Percentiles rank a stretch among this genome's conserved stretches.
Conservation (phyloP, 257 asterid genomes). For the Jaltomata sinuosa region DNA sequence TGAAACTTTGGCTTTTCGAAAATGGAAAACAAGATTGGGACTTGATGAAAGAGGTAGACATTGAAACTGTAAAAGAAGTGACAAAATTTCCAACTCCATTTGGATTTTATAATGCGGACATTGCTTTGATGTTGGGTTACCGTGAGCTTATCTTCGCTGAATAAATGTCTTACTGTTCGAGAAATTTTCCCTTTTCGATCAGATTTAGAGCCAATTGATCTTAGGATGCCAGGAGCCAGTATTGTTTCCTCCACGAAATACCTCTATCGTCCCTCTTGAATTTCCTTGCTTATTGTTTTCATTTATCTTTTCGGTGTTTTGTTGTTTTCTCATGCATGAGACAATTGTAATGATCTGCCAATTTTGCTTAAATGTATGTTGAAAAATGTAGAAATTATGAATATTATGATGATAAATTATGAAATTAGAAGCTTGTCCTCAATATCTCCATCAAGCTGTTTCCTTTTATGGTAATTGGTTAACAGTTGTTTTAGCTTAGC, state of each 20-base stretch:
- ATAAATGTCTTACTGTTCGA: not conserved
- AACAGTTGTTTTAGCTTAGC: not conserved
- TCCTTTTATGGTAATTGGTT: not conserved
- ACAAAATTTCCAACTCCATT: not conserved
- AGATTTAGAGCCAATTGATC: not conserved
- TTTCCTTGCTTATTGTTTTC: not conserved
- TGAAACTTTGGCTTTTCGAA: not conserved
- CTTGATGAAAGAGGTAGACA: not conserved
- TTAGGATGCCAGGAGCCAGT: not conserved
- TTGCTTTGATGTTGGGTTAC: not conserved
- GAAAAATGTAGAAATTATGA: no score
- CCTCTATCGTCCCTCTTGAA: not conserved
- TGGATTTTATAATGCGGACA: not conserved
- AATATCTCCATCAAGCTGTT: not conserved
- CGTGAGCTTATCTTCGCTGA: not conserved
- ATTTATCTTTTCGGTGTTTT: not conserved
- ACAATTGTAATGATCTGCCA: not conserved
- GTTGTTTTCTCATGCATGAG: not conserved
- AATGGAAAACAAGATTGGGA: not conserved
- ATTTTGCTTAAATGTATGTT: not conserved
- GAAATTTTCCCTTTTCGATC: not conserved
- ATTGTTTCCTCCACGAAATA: not conserved
- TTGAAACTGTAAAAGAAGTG: not conserved
- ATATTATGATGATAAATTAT: no score
- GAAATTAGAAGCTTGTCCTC: not conserved